Conservation (phyloP, 805 yeast genomes). For the Ogataea corticis region DNA sequence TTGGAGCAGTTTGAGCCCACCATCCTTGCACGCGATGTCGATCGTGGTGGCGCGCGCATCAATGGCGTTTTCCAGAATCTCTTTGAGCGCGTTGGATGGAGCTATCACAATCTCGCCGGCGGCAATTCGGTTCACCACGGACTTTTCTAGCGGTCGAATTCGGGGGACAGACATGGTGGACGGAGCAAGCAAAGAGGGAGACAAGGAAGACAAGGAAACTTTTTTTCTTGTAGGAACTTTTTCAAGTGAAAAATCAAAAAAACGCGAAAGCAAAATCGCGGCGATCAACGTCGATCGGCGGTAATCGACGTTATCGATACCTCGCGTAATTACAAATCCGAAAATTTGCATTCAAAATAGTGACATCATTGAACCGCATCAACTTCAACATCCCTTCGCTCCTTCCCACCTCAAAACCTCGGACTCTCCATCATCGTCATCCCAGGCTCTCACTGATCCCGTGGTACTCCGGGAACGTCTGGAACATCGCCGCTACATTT, state of each 20-base stretch:
- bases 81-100: conserved; percentile 93
- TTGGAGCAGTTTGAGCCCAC: conserved; percentile 85
- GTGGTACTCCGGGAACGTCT: too few species aligned
- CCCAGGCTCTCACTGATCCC: too few species aligned
- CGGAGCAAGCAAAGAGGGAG: not conserved
- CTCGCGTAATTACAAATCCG: too few species aligned
- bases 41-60: conserved; percentile 79
- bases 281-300: too few species aligned
- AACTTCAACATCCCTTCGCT: not conserved
- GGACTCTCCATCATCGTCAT: not conserved
- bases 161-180: conserved; percentile 5
- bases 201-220: not conserved
- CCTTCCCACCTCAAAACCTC: not conserved
- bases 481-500: not conserved
- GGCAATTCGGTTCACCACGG: conserved; percentile 87
- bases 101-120: conserved; percentile 96
- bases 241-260: too few species aligned
- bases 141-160: conserved; percentile 49
- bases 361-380: not conserved
- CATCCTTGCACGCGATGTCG: conserved; percentile 84
- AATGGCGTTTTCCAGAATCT: conserved; percentile 85
- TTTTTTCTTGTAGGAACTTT: not conserved
- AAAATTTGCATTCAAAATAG: not conserved
- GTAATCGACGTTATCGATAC: too few species aligned
- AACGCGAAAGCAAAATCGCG: too few species aligned